Evolutionary conservation across 345 rosid genomes (phyloP).

Genomic region (Sisymbrium irio): DNA sequence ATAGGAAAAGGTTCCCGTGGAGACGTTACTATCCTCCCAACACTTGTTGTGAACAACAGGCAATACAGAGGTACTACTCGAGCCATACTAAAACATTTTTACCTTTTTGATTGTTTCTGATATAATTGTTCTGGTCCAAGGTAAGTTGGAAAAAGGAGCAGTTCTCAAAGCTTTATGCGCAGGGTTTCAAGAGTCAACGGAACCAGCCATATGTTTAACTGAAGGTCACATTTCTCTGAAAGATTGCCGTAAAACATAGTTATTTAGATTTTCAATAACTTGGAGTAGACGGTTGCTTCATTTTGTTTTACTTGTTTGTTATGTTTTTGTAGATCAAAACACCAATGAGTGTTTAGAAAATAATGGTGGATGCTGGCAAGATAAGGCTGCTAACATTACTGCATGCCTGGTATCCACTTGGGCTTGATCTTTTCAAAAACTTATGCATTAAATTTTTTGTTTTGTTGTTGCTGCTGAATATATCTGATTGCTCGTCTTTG

Average conservation of each 20-base stretch:
- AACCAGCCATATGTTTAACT: conserved; percentile 10
- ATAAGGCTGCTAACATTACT: conserved; percentile 6
- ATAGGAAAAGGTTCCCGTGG: conserved; percentile 8
- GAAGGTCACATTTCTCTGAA: not conserved
- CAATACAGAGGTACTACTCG: conserved; percentile 9
- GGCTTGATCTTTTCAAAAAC: not conserved
- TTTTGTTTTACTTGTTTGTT: not conserved
- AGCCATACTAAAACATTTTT: not conserved
- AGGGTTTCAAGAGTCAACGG: conserved; percentile 7
- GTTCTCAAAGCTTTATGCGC: conserved; percentile 4
- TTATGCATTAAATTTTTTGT: not conserved
- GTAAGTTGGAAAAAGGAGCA: conserved; percentile 16
- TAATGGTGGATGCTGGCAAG: conserved; percentile 18
- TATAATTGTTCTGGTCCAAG: not conserved
- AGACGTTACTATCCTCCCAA: conserved; percentile 9
- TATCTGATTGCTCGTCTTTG: not conserved
- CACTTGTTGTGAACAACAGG: conserved; percentile 13
- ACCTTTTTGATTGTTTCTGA: not conserved
- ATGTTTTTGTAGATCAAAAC: not conserved
- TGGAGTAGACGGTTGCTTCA: not conserved
- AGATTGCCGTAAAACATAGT: not conserved
- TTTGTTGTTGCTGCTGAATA: not conserved
- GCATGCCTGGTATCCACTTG: conserved; percentile 2
- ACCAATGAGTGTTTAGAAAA: conserved; percentile 7
- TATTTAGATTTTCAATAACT: not conserved